Evolutionary conservation across 352 stramenopile species (phyloP).

Genomic region (Pythium volutum): DNA sequence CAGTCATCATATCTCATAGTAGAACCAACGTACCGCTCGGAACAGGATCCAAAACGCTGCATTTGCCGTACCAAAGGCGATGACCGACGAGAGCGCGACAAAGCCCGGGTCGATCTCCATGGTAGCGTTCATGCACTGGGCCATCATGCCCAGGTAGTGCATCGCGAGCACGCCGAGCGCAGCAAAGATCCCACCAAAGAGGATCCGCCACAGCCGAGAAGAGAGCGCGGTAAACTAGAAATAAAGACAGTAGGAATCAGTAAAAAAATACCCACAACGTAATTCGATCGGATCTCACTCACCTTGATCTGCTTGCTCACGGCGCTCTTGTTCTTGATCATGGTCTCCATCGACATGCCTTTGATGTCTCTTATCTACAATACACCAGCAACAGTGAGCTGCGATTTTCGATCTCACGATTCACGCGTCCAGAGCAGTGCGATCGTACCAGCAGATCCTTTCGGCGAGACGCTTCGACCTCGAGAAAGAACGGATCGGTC

Average conservation of each 20-base stretch:
- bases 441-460: conserved; percentile 56
- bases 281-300: conserved; percentile 10
- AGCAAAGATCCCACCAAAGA: conserved; percentile 45
- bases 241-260: not conserved
- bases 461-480: conserved; percentile 50
- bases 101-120: conserved; percentile 43
- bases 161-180: conserved; percentile 43
- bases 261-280: not conserved
- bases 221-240: conserved; percentile 47
- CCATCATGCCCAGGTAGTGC: conserved; percentile 70
- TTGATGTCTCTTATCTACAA: conserved; percentile 35
- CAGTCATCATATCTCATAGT: too few species aligned
- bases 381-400: not conserved
- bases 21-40: conserved; percentile 33
- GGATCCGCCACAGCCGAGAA: conserved; percentile 50
- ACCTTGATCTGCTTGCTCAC: conserved; percentile 52
- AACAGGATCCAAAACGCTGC: conserved; percentile 74
- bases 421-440: too few species aligned
- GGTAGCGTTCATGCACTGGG: conserved; percentile 45
- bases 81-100: conserved; percentile 45
- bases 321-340: conserved; percentile 42
- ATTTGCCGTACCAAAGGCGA: conserved; percentile 60
- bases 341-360: conserved; percentile 40
- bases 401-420: too few species aligned
- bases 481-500: conserved; percentile 62